Base-by-base conservation (phyloP, 2,329 filamentous ascomycete genomes). In the Hypocreales sp. region DNA sequence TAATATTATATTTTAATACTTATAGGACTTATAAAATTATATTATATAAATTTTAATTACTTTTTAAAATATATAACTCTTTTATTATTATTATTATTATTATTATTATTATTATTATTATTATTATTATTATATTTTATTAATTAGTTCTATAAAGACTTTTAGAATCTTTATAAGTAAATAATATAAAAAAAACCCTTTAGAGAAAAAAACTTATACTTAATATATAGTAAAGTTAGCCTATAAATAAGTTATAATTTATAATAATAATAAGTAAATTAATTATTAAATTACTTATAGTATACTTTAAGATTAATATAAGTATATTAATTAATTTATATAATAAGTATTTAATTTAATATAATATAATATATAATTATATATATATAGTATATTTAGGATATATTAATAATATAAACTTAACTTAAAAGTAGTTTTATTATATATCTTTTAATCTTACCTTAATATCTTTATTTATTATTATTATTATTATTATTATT, bases 21-120 rank as follows among this genome's bases (percentile, higher is more conserved):
- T 7, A 12, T 21, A 27, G n/a, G 21, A 27, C 8, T 24, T 9
- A 24, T 9, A n/a, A 5, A 7, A 15, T 24, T 15, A 4, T 24
- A 9, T 9, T 7, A 15, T 6, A 11, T 5, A 23, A 12, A 7
- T n/a, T n/a, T n/a, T n/a, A n/a, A n/a, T n/a, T n/a, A n/a, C 14
- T 24, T 9, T 27, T 19, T 27, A 21, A 27, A 20, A 5, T 22
- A 20, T 12, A 27, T 27, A 26, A 26, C 12, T 11, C 6, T 20
- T 21, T 6, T 21, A 8, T 15, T 15, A 5, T 27, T 19, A 5
- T 21, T 9, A 21, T 10, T 20, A n/a, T n/a, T n/a, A n/a, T n/a
- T 19, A 27, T 7, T 14, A 21, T 14, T 21, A 10, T 14, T 20
- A 21, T 5, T 21, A 21, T 14, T 27, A 27, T 21, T 13, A 20